Evolutionary conservation across 176 grass and related monocot genomes (phyloP).

Genomic region (Phragmites australis): DNA sequence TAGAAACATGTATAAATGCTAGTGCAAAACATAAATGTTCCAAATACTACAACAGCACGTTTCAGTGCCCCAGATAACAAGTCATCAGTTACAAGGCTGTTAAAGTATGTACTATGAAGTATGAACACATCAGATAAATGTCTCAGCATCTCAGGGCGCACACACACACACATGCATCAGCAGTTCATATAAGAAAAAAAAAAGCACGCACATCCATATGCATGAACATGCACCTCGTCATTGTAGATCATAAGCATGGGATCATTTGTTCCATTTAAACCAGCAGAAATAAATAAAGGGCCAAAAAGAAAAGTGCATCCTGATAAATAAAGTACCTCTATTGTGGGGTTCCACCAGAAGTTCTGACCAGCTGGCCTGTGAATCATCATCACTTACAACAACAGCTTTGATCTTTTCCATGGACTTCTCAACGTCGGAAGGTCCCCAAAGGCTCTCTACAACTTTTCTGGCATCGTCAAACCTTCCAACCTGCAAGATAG

Average conservation of each 20-base stretch:
- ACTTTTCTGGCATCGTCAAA: constrained; percentile 67
- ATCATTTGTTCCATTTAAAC: constrained; percentile 7
- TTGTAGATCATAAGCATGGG: constrained; percentile 7
- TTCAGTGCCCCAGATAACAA: neutral
- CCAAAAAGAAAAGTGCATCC: neutral
- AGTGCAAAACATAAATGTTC: neutral
- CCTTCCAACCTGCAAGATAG: constrained; percentile 76
- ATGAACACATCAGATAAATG: neutral
- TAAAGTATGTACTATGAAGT: too few species aligned
- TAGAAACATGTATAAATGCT: constrained; percentile 7
- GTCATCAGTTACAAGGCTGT: neutral
- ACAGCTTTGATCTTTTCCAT: constrained; percentile 81
- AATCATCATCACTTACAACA: constrained; percentile 51
- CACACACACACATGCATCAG: neutral
- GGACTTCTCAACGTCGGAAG: constrained; percentile 71
- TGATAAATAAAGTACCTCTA: constrained; percentile 55
- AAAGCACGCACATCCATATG: neutral
- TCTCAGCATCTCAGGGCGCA: neutral
- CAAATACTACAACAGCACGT: constrained; percentile 11
- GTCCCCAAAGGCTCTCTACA: constrained; percentile 77
- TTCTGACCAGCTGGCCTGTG: constrained; percentile 75
- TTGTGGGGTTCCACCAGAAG: constrained; percentile 75
- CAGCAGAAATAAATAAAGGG: neutral
- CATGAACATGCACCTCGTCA: neutral
- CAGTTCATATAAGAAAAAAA: neutral